Base-by-base conservation (phyloP, 129 eudicot species). In the Pseudognaphalium luteoalbum region DNA sequence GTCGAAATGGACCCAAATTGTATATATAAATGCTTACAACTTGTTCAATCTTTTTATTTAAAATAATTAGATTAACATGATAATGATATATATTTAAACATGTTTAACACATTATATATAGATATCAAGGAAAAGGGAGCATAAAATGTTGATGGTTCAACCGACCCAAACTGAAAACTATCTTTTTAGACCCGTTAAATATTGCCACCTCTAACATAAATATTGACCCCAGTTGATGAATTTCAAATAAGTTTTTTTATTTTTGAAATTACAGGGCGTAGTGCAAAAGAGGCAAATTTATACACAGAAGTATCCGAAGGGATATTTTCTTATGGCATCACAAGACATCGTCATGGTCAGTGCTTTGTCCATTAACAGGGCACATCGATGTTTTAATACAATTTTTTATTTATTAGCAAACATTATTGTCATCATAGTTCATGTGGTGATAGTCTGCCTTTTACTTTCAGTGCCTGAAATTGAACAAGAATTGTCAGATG, bases 301-400 rank as follows among this genome's bases (percentile, higher is more conserved):
- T 95, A 91, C 81, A 95, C 99, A 0, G 99, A 95, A 89, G 77
- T 95, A 83, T 88, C 99, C 32, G 97, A 95, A 84, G 99, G 99
- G 71, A 89, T 95, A 67, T 91, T 87, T 83, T 90, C 99, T 70
- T 95, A 95, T 79, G 99, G 99, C 39, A 80, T 95, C 75, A 91
- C 99, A 67, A 85, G 89, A 66, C 99, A 95, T 85, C 99, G 99
- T 62, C 99, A 95, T 83, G 99, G 99, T 91, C 52, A 44, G 52
- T 44, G 16, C 1, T 44, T 44, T 44, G 17, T 44, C 52, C 52
- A 44, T 12, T 12, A 51, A 15, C 71, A 62, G 10, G 44, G 17
- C 60, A 30, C 42, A 10, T 14, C 32, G 42, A 50, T 73, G 21
- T 60, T 69, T 59, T 77, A 33, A 41, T 42, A 37, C 50, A 57